Evolutionary conservation across 1,139 yeast species (phyloP).

Genomic region (Waltiozyma sp.): DNA sequence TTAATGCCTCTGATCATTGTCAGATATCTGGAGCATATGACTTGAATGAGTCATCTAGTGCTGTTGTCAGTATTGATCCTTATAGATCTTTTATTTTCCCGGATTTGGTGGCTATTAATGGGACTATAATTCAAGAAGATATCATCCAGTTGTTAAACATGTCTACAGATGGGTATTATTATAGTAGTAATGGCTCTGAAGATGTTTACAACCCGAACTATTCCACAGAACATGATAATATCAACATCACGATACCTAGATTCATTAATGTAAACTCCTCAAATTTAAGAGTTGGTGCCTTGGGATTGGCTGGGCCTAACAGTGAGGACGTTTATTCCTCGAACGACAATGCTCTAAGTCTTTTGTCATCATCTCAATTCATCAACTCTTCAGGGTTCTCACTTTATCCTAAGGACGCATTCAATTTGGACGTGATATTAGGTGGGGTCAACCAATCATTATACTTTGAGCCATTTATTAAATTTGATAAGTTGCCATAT

Average conservation of each 20-base stretch:
- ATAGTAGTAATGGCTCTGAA: slow-evolving; percentile 2
- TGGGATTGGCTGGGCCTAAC: slow-evolving; percentile 41
- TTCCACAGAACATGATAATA: neutral
- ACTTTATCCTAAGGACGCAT: slow-evolving; percentile 30
- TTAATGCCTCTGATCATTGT: slow-evolving; percentile 4
- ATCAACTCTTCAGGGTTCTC: slow-evolving; percentile 46
- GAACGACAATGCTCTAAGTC: slow-evolving; percentile 25
- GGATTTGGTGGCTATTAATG: slow-evolving; percentile 13
- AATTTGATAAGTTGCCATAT: slow-evolving; percentile 40
- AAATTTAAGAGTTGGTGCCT: slow-evolving; percentile 37
- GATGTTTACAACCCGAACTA: neutral
- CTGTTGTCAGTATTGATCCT: neutral
- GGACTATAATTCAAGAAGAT: slow-evolving; percentile 8
- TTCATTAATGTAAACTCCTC: slow-evolving; percentile 31
- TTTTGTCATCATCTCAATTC: slow-evolving; percentile 23
- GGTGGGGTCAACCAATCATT: slow-evolving; percentile 46
- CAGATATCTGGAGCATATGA: slow-evolving; percentile 9
- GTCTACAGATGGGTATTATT: neutral
- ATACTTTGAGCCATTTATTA: slow-evolving; percentile 34
- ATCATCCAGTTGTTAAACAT: slow-evolving; percentile 1
- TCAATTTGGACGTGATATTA: slow-evolving; percentile 35
- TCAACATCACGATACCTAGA: slow-evolving; percentile 9
- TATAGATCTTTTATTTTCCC: slow-evolving; percentile 7
- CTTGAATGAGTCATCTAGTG: slow-evolving; percentile 2
- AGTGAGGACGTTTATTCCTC: slow-evolving; percentile 2